These are phyloP conservation scores for Starmera dryadoides DNA, from an alignment of 805 yeast species.

Conservation along the genomic window DNA sequence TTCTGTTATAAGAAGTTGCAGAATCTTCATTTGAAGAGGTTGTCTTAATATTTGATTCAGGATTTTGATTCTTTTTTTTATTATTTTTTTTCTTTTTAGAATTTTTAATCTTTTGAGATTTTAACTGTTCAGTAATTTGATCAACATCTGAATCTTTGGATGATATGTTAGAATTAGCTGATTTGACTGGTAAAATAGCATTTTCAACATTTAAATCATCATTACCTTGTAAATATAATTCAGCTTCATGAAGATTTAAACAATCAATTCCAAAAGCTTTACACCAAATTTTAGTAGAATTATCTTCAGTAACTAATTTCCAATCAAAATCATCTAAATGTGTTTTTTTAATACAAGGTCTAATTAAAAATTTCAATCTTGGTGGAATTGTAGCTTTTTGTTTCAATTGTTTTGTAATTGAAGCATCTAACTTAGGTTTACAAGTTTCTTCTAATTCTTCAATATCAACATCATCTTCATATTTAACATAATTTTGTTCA, in stretches of 20 bases:
- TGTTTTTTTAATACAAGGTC: slow-evolving; percentile 51
- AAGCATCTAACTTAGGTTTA: neutral
- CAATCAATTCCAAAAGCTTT: slow-evolving; percentile 46
- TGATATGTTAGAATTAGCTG: too few relatives aligned
- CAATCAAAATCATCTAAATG: slow-evolving; percentile 35
- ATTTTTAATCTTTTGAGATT: neutral
- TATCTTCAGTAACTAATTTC: slow-evolving; percentile 58
- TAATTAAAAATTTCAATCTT: slow-evolving; percentile 44
- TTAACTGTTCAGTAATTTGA: neutral
- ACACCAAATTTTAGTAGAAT: slow-evolving; percentile 45
- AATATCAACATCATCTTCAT: slow-evolving; percentile 1
- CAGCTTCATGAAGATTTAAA: slow-evolving; percentile 45
- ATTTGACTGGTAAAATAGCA: too few relatives aligned
- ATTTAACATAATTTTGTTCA: neutral
- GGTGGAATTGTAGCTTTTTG: slow-evolving; percentile 41
- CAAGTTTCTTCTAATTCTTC: neutral
- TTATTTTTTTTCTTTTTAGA: neutral
- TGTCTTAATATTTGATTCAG: too few relatives aligned
- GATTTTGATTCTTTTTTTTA: too few relatives aligned
- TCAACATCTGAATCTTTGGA: neutral
- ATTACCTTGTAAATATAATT: slow-evolving; percentile 16
- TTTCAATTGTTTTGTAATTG: slow-evolving; percentile 2
- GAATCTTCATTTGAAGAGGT: too few relatives aligned
- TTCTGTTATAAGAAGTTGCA: neutral
- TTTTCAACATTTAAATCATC: too few relatives aligned